phyloP scores from a whole-genome alignment of 371 early-diverging fungal species.

The Apophysomyces variabilis region DNA sequence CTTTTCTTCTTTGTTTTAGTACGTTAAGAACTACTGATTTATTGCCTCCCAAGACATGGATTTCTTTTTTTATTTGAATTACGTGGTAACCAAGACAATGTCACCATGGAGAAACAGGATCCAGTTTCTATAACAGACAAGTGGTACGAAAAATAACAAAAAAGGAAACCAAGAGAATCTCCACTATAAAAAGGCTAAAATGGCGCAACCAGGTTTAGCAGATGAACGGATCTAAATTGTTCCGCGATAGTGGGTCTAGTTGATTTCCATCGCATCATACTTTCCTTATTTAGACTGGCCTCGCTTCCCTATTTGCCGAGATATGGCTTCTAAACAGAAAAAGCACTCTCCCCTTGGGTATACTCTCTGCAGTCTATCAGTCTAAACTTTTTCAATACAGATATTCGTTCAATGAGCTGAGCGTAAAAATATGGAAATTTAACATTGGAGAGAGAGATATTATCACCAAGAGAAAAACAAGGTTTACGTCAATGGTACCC shows the following conservation, averaged over 20 bases:
- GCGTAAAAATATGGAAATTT: too few relatives aligned
- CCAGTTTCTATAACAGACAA: neutral
- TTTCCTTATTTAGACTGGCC: neutral
- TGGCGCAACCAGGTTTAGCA: slow-evolving; percentile 9
- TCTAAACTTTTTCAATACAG: too few relatives aligned
- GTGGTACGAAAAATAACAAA: neutral
- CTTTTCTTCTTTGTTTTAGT: neutral
- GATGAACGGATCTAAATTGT: neutral
- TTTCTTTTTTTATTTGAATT: neutral
- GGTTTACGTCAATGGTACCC: too few relatives aligned
- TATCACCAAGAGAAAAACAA: too few relatives aligned
- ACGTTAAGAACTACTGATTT: neutral
- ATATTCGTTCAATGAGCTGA: too few relatives aligned
- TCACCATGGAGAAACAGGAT: neutral
- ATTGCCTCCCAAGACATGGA: neutral
- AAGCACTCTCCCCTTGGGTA: neutral
- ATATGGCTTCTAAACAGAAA: slow-evolving; percentile 3
- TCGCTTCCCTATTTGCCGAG: neutral
- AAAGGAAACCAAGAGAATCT: slow-evolving; percentile 1
- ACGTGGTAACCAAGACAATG: neutral
- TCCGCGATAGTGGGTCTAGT: neutral
- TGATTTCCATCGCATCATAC: slow-evolving; percentile 3
- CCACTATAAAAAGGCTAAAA: slow-evolving; percentile 8
- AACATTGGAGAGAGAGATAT: too few relatives aligned
- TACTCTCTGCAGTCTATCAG: too few relatives aligned